Conservation (phyloP, 352 stramenopile species). For the Phytophthora melonis region DNA sequence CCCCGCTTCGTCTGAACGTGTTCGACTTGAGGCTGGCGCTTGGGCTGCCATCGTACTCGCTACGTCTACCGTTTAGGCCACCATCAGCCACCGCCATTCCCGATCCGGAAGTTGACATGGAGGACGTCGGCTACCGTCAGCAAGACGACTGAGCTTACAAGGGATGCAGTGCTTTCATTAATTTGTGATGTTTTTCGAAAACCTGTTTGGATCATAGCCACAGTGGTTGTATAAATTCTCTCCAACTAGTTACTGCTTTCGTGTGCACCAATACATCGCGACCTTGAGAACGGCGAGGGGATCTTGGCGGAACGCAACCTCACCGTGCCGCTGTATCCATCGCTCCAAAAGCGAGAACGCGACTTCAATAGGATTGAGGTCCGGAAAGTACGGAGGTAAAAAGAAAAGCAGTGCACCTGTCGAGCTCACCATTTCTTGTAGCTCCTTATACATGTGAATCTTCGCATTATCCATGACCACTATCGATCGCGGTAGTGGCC, state of each 20-base stretch:
- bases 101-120: not conserved
- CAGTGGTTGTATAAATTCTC: not conserved
- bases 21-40: not conserved
- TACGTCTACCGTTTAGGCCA: not conserved
- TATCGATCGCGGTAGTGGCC: too few relatives aligned
- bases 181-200: not conserved
- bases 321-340: not conserved
- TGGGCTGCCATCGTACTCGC: not conserved
- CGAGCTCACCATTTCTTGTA: too few relatives aligned
- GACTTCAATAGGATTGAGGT: not conserved
- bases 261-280: not conserved
- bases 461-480: too few relatives aligned
- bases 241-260: not conserved
- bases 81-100: not conserved
- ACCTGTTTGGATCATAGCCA: not conserved
- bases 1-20: not conserved
- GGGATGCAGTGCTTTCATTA: not conserved
- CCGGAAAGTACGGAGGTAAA: conserved; percentile 47
- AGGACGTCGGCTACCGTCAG: not conserved
- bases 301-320: not conserved
- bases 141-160: not conserved
- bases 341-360: not conserved
- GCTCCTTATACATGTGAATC: too few relatives aligned
- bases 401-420: not conserved
- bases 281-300: not conserved